A percentile compares a stretch with the other conserved stretches of the same genome.
These are phyloP conservation scores for Cordyceps tenuipes DNA, from an alignment of 2,329 filamentous ascomycete species.

Conservation along the genomic window DNA sequence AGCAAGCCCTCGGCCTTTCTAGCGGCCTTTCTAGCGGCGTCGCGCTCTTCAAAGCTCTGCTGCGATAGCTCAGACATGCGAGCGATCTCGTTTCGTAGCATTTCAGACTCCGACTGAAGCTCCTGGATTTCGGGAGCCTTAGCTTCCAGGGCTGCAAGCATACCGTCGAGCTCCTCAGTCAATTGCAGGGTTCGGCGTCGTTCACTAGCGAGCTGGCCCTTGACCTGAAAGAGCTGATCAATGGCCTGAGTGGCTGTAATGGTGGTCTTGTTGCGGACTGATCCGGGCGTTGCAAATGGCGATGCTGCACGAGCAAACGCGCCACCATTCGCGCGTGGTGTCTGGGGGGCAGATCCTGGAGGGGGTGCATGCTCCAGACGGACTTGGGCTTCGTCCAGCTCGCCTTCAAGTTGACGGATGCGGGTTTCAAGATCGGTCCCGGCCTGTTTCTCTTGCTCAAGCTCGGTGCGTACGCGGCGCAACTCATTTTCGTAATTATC, in stretches of 20 bases:
- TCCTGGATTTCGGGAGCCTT: constrained; percentile 86
- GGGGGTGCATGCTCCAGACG: constrained; percentile 35
- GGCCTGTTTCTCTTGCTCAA: constrained; percentile 45
- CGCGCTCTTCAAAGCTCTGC: constrained; percentile 70
- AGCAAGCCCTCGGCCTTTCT: constrained; percentile 72
- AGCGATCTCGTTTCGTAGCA: constrained; percentile 70
- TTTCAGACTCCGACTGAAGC: constrained; percentile 69
- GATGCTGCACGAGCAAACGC: constrained; percentile 45
- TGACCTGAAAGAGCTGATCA: constrained; percentile 57
- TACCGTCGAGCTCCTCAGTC: constrained; percentile 69
- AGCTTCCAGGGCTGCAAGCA: constrained; percentile 75
- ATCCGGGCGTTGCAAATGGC: constrained; percentile 54
- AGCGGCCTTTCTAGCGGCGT: constrained; percentile 67
- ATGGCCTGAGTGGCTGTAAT: constrained; percentile 55
- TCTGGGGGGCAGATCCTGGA: constrained; percentile 48
- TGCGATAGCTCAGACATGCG: constrained; percentile 82
- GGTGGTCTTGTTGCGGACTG: constrained; percentile 45
- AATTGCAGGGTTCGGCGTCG: constrained; percentile 68
- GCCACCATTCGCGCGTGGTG: constrained; percentile 52
- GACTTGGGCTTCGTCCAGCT: constrained; percentile 46
- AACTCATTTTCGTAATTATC: constrained; percentile 58
- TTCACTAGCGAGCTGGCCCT: constrained; percentile 66
- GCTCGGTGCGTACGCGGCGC: constrained; percentile 45
- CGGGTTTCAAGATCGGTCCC: constrained; percentile 39
- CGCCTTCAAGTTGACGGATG: constrained; percentile 41